A percentile compares a stretch with the other conserved stretches of the same genome.
Evolutionary conservation across 805 yeast species (phyloP).

Genomic region (Kregervanrija fluxuum): DNA sequence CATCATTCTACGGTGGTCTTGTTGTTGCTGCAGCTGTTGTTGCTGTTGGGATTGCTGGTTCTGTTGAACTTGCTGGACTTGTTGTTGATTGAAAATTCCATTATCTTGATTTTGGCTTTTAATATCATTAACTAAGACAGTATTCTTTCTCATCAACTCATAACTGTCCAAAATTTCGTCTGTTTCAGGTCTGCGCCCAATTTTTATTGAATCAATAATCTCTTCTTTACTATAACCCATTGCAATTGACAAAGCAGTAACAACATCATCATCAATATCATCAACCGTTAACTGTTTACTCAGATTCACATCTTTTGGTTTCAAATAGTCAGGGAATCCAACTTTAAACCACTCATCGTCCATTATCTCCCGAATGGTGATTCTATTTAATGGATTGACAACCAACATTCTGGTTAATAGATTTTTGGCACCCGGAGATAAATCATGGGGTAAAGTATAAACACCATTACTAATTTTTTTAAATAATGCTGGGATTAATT

Average conservation of each 20-base stretch:
- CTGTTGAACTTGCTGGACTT: conserved; percentile 2
- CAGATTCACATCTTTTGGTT: conserved; percentile 44
- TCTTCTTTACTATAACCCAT: conserved; percentile 89
- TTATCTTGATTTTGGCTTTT: conserved; percentile 28
- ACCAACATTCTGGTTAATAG: conserved; percentile 84
- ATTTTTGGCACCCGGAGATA: conserved; percentile 79
- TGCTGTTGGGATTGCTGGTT: conserved; percentile 9
- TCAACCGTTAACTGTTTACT: conserved; percentile 22
- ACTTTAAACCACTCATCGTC: conserved; percentile 90
- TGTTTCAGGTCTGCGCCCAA: conserved; percentile 36
- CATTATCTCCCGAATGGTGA: conserved; percentile 86
- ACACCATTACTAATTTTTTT: conserved; percentile 91
- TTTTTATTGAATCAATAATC: conserved; percentile 55
- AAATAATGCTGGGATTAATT: conserved; percentile 88
- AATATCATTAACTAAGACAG: conserved; percentile 58
- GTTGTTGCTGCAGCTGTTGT: conserved; percentile 1
- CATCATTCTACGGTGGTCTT: neutral
- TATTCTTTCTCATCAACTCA: conserved; percentile 73
- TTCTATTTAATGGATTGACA: conserved; percentile 89
- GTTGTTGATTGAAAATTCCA: neutral
- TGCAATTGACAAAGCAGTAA: conserved; percentile 64
- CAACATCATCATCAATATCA: conserved; percentile 68
- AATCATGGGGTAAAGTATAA: conserved; percentile 79
- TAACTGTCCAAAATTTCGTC: conserved; percentile 86
- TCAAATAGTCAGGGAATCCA: conserved; percentile 70